phyloP scores from a whole-genome alignment of 179 eudicot species.

The Silene vulgaris region DNA sequence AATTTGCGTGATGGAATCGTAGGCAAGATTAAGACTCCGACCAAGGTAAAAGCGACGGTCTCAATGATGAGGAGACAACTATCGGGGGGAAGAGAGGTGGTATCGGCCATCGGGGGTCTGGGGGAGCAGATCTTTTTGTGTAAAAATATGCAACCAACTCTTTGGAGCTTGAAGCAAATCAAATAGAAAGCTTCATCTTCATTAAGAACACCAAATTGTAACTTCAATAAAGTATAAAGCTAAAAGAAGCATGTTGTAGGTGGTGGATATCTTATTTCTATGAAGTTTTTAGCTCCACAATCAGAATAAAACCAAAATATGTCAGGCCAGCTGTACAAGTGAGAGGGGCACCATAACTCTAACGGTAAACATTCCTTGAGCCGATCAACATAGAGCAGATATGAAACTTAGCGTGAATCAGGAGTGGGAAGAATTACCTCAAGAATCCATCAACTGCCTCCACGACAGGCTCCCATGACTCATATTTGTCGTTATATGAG shows the following conservation, averaged over 20 bases:
- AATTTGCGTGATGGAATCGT: not conserved
- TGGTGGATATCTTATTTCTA: not conserved
- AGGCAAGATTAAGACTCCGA: not conserved
- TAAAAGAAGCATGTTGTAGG: not conserved
- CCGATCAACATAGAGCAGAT: not conserved
- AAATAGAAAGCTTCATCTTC: not conserved
- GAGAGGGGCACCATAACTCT: not conserved
- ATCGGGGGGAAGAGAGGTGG: not conserved
- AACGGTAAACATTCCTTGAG: not conserved
- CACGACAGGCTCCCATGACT: conserved; percentile 90
- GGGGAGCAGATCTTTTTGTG: not conserved
- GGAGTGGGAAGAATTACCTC: conserved; percentile 42
- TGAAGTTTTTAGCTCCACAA: not conserved
- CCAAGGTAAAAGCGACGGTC: not conserved
- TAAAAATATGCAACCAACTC: not conserved
- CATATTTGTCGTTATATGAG: conserved; percentile 95
- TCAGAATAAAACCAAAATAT: conserved; percentile 6
- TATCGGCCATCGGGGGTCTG: too few species aligned
- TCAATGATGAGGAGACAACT: conserved; percentile 1
- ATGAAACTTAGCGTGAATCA: conserved; percentile 1
- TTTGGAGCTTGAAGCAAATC: not conserved
- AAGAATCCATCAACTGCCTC: conserved; percentile 92
- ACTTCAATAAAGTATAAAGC: conserved; percentile 4
- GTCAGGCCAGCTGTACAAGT: not conserved
- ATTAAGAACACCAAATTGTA: conserved; percentile 2